Conservation (phyloP, 2,329 filamentous ascomycete species). For the Penicillium vulpinum region DNA sequence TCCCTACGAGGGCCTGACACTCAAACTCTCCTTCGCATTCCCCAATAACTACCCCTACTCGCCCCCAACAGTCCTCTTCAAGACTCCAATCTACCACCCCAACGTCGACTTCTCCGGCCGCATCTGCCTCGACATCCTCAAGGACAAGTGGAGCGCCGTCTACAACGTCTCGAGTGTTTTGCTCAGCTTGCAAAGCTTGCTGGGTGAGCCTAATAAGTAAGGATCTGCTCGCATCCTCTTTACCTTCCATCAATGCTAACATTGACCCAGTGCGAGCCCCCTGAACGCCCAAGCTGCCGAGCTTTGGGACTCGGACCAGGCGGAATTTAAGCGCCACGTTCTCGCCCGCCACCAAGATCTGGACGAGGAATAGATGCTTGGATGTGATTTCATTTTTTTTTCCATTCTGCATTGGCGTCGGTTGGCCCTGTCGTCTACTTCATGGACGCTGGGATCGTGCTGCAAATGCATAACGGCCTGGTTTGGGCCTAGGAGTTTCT, state of each 20-base stretch:
- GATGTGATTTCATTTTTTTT: constrained; percentile 1
- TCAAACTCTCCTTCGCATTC: constrained; percentile 92
- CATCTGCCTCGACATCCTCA: constrained; percentile 96
- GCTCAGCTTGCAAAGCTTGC: constrained; percentile 87
- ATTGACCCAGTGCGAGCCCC: constrained; percentile 70
- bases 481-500: constrained; percentile 23
- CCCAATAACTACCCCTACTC: constrained; percentile 91
- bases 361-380: constrained; percentile 44
- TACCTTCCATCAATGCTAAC: not conserved
- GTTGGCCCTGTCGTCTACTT: constrained; percentile 7
- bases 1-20: constrained; percentile 80
- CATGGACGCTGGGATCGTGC: constrained; percentile 8
- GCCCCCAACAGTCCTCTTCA: constrained; percentile 89
- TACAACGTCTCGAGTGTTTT: constrained; percentile 95
- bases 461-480: constrained; percentile 24
- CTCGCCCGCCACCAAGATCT: constrained; percentile 62
- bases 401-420: constrained; percentile 19
- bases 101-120: constrained; percentile 97
- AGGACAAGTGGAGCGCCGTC: constrained; percentile 98
- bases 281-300: constrained; percentile 95
- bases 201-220: constrained; percentile 98
- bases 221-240: constrained; percentile 30
- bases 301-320: constrained; percentile 86
- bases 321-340: constrained; percentile 80
- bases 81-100: constrained; percentile 98